These are phyloP conservation scores for Curvularia verruculosa DNA, from an alignment of 2,329 filamentous ascomycete species.

Conservation along the genomic window DNA sequence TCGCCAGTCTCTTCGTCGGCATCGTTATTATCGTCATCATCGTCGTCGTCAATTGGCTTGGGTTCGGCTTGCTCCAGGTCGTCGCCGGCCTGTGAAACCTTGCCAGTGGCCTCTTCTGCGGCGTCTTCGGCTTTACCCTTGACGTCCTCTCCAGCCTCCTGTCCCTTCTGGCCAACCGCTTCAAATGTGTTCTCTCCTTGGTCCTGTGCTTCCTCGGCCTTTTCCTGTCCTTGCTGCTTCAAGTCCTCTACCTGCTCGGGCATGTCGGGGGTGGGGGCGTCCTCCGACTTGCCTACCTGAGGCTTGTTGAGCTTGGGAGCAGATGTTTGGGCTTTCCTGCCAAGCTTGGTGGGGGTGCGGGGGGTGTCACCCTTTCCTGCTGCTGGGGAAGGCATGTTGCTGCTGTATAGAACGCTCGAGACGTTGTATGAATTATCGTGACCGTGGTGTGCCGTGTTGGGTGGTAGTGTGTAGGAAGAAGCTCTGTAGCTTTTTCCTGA, in stretches of 20 bases:
- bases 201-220: conserved; percentile 46
- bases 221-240: conserved; percentile 47
- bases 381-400: conserved; percentile 59
- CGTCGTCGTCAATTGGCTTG: conserved; percentile 53
- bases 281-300: conserved; percentile 38
- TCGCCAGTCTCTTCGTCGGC: conserved; percentile 38
- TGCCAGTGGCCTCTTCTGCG: conserved; percentile 51
- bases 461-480: conserved; percentile 15
- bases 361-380: conserved; percentile 57
- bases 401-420: conserved; percentile 39
- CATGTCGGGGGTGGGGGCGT: conserved; percentile 46
- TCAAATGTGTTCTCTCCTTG: conserved; percentile 49
- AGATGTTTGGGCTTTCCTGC: conserved; percentile 51
- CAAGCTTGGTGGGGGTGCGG: conserved; percentile 60
- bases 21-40: conserved; percentile 37
- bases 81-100: conserved; percentile 55
- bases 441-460: conserved; percentile 28
- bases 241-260: conserved; percentile 45
- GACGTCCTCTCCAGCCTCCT: conserved; percentile 44
- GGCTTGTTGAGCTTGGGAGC: conserved; percentile 53
- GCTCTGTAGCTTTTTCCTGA: conserved; percentile 34
- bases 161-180: conserved; percentile 40
- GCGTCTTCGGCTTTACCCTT: conserved; percentile 46
- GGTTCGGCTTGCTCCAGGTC: conserved; percentile 55
- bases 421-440: conserved; percentile 42